Evolutionary conservation across 768 basidiomycete species (phyloP).

Genomic region (Russula griseocarnosa): DNA sequence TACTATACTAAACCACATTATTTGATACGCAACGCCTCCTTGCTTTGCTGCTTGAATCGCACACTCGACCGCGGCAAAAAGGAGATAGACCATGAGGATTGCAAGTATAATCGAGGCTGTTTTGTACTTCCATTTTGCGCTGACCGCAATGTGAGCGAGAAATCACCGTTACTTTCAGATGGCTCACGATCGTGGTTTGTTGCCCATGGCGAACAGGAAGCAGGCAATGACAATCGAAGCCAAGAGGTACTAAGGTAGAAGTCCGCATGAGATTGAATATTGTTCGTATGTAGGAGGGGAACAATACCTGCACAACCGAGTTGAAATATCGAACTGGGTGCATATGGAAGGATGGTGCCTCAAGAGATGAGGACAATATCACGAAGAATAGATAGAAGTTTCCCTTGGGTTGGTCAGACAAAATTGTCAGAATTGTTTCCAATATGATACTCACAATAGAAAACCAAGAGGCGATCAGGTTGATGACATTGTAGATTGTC

Average conservation of each 20-base stretch:
- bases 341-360: conserved; percentile 65
- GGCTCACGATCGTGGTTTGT: conserved; percentile 79
- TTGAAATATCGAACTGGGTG: conserved; percentile 68
- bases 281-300: background rate
- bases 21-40: conserved; percentile 59
- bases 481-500: conserved; percentile 82
- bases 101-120: conserved; percentile 69
- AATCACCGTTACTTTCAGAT: background rate
- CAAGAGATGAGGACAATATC: conserved; percentile 84
- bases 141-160: conserved; percentile 31
- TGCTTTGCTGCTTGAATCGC: conserved; percentile 66
- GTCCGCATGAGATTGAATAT: background rate
- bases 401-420: conserved; percentile 46
- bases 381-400: conserved; percentile 96
- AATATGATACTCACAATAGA: conserved; percentile 56
- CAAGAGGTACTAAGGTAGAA: conserved; percentile 62
- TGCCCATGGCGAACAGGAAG: conserved; percentile 95
- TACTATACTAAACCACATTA: conserved; percentile 82
- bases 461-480: conserved; percentile 91
- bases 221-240: conserved; percentile 81
- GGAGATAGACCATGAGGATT: conserved; percentile 76
- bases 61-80: conserved; percentile 78
- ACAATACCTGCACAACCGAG: conserved; percentile 60
- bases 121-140: conserved; percentile 84
- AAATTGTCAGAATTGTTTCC: conserved; percentile 3